phyloP scores from a whole-genome alignment of 2,329 filamentous ascomycete species.

The Colletotrichum melonis region DNA sequence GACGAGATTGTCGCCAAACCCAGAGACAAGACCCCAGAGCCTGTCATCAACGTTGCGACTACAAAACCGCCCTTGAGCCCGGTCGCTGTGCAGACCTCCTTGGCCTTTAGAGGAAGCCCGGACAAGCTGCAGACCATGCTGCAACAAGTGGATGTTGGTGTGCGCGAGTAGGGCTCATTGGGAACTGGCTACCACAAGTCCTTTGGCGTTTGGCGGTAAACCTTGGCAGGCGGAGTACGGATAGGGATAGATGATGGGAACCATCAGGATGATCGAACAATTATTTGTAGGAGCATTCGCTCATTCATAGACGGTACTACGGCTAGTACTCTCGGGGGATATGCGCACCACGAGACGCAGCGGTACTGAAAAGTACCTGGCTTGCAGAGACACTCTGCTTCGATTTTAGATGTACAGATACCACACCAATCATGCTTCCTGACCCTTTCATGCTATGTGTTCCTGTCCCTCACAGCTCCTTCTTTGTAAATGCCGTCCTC shows the following conservation, averaged over 20 bases:
- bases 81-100: conserved; percentile 52
- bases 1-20: conserved; percentile 23
- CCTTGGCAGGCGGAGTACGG: conserved; percentile 21
- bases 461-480: neutral
- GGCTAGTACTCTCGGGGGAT: neutral
- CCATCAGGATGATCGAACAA: neutral
- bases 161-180: conserved; percentile 39
- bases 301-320: conserved; percentile 25
- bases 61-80: conserved; percentile 43
- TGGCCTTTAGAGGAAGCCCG: conserved; percentile 72
- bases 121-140: conserved; percentile 61
- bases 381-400: conserved; percentile 31
- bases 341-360: conserved; percentile 21
- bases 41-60: conserved; percentile 28
- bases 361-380: conserved; percentile 11
- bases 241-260: conserved; percentile 31
- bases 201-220: conserved; percentile 29
- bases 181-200: neutral
- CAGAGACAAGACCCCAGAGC: conserved; percentile 32
- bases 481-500: conserved; percentile 28
- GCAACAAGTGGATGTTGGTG: conserved; percentile 45
- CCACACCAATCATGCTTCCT: conserved; percentile 21
- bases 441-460: neutral
- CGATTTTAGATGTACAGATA: conserved; percentile 35
- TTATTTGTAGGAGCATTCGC: conserved; percentile 19